Evolutionary conservation across 148 eudicot genomes (phyloP), one percentile per base, ranked within the genome.

Genomic region (Drosera capensis): DNA sequence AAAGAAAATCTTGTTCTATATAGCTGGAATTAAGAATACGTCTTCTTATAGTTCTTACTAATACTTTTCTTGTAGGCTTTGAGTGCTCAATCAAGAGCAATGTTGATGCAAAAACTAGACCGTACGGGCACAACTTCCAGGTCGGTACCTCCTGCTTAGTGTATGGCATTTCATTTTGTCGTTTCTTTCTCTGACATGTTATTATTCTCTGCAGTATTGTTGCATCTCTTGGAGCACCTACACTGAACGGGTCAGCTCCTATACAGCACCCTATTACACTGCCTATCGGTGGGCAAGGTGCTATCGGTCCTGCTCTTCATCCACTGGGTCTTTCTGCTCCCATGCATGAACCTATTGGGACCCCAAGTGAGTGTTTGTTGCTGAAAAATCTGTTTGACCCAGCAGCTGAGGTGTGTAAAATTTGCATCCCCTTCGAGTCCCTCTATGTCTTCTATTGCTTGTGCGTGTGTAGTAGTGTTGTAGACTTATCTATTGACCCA

Each of bases 301-400:
- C 62, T 3, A 36, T 75, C 30, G 60, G 55, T 58, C 66, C 78
- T 20, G 57, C 60, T 22, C 60, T 88, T 51, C 76, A 82, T 47
- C 66, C 73, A 5, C 90, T 71, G 54, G 41, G 71, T 23, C 53
- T 74, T 42, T 41, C 74, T 55, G 19, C 86, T 16, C 46, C 68
- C 60, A 72, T 49, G 40, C 20, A 71, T 43, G 94, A 88, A 63
- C 77, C 94, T 48, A 61, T 88, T 50, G 97, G 97, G 43, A 69
- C 40, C 54, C 94, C 94, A 18, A 88, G 84, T 45, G 92, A 88
- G 67, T 83, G 94, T 59, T 65, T 88, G 48, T 67, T 88, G 26
- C 58, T 88, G 71, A 84, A 88, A 79, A 88, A 88, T 62, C 71
- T 88, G 67, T 88, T 82, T 71, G 97, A 88, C 73, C 97, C 97